A percentile compares a stretch with the other conserved stretches of the same genome.
Evolutionary conservation across 352 stramenopile species (phyloP).

Genomic region (Phytopythium kandeliae): DNA sequence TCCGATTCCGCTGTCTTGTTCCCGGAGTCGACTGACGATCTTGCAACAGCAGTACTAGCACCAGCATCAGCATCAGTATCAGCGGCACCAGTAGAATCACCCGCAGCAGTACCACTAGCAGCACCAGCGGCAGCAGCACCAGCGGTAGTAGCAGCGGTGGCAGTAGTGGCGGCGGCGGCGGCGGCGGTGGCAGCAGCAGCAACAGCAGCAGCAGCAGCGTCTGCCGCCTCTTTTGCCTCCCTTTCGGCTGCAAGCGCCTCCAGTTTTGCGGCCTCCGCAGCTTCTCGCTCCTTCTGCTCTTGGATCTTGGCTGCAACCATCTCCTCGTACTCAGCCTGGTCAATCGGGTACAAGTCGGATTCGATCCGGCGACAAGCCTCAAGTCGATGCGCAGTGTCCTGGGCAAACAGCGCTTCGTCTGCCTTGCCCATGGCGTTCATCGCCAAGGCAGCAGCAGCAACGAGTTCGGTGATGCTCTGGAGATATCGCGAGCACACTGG

Average conservation of each 20-base stretch:
- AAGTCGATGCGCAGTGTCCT: conserved; percentile 29
- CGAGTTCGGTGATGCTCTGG: conserved; percentile 79
- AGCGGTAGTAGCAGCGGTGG: too few species aligned
- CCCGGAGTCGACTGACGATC: conserved; percentile 8
- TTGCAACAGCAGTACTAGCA: too few species aligned
- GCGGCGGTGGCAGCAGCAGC: conserved; percentile 12
- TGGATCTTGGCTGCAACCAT: conserved; percentile 34
- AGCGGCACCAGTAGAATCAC: too few species aligned
- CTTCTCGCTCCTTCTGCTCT: conserved; percentile 32
- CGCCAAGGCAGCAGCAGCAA: conserved; percentile 61
- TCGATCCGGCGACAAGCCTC: conserved; percentile 59
- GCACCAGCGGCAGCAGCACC: too few species aligned
- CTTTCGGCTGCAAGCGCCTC: conserved; percentile 22
- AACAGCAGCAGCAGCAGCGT: too few species aligned
- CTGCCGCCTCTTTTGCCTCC: conserved; percentile 30
- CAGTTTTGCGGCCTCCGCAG: conserved; percentile 33
- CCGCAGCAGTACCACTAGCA: conserved; percentile 11
- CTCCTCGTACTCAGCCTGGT: conserved; percentile 69
- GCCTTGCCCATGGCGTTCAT: conserved; percentile 44
- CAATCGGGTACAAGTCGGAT: conserved; percentile 54
- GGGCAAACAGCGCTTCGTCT: conserved; percentile 45
- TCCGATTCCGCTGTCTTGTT: conserved; percentile 11
- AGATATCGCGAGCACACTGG: conserved; percentile 82
- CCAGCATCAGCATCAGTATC: too few species aligned
- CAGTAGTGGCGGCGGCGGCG: too few species aligned